Percentiles rank a stretch among this genome's conserved stretches.
Conservation (phyloP, 2,329 filamentous ascomycete species). For the Grosmannia huntii region DNA sequence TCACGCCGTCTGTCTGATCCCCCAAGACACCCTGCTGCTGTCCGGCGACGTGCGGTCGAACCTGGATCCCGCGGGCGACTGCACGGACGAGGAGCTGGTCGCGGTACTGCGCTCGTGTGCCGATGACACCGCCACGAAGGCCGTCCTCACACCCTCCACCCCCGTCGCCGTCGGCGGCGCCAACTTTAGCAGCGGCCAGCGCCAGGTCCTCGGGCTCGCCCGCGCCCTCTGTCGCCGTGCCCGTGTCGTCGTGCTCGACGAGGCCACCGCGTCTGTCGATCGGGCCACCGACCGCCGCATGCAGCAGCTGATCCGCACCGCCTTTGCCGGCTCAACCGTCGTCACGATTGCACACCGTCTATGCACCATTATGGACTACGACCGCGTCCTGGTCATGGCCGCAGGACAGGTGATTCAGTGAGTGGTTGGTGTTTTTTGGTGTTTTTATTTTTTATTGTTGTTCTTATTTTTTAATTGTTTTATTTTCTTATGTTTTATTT, state of each 20-base stretch:
- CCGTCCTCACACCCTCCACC: neutral
- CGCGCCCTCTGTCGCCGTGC: constrained; percentile 77
- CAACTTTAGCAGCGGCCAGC: constrained; percentile 61
- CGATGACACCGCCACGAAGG: neutral
- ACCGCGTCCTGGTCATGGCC: constrained; percentile 86
- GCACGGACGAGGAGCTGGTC: neutral
- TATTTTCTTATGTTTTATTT: neutral
- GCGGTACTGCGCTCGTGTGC: neutral
- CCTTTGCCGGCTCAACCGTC: constrained; percentile 4
- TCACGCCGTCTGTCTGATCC: constrained; percentile 90
- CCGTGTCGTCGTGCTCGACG: constrained; percentile 86
- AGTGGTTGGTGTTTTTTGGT: neutral
- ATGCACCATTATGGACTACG: constrained; percentile 20
- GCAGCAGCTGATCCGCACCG: constrained; percentile 3
- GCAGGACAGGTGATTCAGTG: constrained; percentile 70
- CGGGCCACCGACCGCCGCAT: constrained; percentile 3
- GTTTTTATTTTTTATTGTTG: neutral
- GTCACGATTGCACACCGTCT: constrained; percentile 10
- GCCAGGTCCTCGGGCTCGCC: constrained; percentile 78
- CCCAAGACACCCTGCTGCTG: constrained; percentile 89
- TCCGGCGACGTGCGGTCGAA: constrained; percentile 84
- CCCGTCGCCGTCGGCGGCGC: neutral
- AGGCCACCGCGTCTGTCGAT: constrained; percentile 88
- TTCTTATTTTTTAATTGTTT: neutral
- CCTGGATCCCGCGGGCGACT: constrained; percentile 52